Evolutionary conservation across 306 rosid species (phyloP).

Genomic region (Carpinus viminea): DNA sequence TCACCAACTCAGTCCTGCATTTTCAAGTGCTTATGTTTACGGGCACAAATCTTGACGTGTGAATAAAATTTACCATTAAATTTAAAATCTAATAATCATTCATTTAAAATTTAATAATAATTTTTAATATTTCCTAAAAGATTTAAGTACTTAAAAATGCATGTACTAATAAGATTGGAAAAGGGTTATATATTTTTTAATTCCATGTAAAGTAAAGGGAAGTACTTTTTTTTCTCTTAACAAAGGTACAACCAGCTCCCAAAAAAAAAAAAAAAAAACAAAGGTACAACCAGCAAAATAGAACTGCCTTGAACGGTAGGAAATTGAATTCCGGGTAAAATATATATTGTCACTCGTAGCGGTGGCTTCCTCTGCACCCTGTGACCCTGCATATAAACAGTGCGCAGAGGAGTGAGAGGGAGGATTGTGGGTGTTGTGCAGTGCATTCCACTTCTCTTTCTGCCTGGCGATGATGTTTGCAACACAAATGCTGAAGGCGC

Average conservation of each 20-base stretch:
- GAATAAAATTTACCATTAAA: too few relatives aligned
- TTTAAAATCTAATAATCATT: too few relatives aligned
- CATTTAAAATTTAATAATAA: too few relatives aligned
- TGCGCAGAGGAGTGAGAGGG: background rate
- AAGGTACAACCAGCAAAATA: constrained; percentile 4
- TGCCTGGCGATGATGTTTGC: background rate
- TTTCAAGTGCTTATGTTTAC: too few relatives aligned
- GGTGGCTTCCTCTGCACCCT: constrained; percentile 19
- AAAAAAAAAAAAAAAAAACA: too few relatives aligned
- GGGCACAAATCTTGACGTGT: too few relatives aligned
- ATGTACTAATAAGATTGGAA: too few relatives aligned
- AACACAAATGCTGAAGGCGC: constrained; percentile 40
- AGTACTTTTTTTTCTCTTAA: background rate
- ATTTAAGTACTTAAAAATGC: too few relatives aligned
- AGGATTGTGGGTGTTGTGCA: background rate
- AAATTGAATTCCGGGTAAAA: background rate
- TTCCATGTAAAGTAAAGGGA: background rate
- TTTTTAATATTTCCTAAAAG: too few relatives aligned
- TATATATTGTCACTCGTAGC: background rate
- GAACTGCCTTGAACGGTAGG: background rate
- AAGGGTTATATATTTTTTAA: too few relatives aligned
- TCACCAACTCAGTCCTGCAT: too few relatives aligned
- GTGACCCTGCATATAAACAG: background rate
- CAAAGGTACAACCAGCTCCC: constrained; percentile 1
- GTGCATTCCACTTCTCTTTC: background rate